phyloP scores from a whole-genome alignment of 306 rosid genomes.

The Purshia tridentata region DNA sequence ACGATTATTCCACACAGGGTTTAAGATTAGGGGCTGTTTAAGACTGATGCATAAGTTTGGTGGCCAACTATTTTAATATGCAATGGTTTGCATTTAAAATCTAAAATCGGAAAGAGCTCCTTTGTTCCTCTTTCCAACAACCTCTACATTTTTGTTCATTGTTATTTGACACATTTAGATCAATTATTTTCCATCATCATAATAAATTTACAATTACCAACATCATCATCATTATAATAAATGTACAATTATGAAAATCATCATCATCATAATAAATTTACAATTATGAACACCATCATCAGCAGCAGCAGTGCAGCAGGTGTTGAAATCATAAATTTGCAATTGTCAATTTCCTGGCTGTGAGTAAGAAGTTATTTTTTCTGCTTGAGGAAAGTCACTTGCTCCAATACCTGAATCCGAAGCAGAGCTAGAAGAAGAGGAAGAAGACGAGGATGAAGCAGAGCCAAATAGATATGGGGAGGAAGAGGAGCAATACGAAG shows the following conservation, averaged over 20 bases:
- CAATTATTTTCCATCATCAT: not conserved
- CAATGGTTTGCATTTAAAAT: not conserved
- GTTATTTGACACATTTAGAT: not conserved
- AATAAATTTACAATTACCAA: not conserved
- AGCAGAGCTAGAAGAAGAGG: constrained; percentile 81
- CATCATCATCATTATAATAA: not conserved
- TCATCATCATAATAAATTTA: not conserved
- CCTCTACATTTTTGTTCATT: not conserved
- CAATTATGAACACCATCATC: constrained; percentile 22
- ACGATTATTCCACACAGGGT: not conserved
- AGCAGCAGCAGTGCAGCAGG: constrained; percentile 17
- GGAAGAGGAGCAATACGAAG: constrained; percentile 35
- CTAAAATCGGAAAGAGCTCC: not conserved
- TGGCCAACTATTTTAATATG: not conserved
- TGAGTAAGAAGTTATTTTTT: constrained; percentile 41
- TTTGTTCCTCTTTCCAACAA: not conserved
- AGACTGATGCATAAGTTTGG: not conserved
- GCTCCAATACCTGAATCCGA: constrained; percentile 96
- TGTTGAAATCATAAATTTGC: constrained; percentile 21
- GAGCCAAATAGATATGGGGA: constrained; percentile 29
- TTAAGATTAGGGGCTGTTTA: not conserved
- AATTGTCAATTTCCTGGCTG: constrained; percentile 29
- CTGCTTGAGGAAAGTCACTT: constrained; percentile 95
- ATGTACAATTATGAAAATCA: constrained; percentile 15
- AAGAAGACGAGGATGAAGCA: constrained; percentile 38